Evolutionary conservation across 257 asterid species (phyloP).

Genomic region (Lycium barbarum): DNA sequence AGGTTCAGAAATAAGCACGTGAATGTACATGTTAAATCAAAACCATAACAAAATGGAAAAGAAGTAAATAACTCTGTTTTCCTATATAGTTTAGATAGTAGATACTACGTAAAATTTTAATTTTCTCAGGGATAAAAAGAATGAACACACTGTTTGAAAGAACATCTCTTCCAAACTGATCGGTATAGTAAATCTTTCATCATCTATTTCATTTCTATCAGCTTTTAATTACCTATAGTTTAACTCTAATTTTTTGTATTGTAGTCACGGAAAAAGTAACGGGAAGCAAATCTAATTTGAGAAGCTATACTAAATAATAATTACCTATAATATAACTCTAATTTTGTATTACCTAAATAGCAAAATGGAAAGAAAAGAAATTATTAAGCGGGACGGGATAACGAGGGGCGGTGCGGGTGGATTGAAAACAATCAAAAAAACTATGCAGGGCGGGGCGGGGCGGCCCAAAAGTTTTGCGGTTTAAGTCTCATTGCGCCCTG

Average conservation of each 20-base stretch:
- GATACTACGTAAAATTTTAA: not conserved
- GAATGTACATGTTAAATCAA: not conserved
- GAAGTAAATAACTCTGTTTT: not conserved
- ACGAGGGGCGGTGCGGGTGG: too few species aligned
- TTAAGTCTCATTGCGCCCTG: not conserved
- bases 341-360: not conserved
- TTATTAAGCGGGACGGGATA: not conserved
- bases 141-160: not conserved
- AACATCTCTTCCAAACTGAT: not conserved
- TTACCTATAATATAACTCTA: not conserved
- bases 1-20: not conserved
- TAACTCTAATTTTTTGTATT: not conserved
- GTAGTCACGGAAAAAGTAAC: not conserved
- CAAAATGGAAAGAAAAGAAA: not conserved
- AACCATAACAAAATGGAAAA: not conserved
- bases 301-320: not conserved
- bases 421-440: not conserved
- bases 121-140: not conserved
- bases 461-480: not conserved
- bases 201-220: slow-evolving; percentile 18
- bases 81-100: not conserved
- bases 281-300: not conserved
- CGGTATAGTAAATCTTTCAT: not conserved
- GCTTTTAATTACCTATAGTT: not conserved
- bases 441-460: too few species aligned